phyloP scores from a whole-genome alignment of 2,329 filamentous ascomycete genomes.

The Sarocladiaceae sp. region DNA sequence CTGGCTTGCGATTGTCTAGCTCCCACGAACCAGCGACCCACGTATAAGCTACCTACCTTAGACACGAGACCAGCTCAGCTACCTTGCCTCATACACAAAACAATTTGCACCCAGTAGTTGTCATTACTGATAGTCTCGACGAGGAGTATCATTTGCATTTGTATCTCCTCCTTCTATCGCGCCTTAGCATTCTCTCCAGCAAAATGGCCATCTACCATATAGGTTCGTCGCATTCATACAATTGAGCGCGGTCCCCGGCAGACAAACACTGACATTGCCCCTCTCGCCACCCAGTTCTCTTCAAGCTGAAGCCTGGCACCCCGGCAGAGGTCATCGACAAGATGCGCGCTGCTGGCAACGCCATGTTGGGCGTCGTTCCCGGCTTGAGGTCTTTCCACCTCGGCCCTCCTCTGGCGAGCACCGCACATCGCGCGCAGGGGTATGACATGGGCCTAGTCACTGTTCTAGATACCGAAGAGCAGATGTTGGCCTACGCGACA shows the following conservation, averaged over 20 bases:
- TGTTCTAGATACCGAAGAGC: slow-evolving; percentile 15
- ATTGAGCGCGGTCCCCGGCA: too few species aligned
- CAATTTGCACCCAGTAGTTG: too few species aligned
- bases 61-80: too few species aligned
- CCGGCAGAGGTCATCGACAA: not conserved
- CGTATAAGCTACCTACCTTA: too few species aligned
- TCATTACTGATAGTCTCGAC: too few species aligned
- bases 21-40: too few species aligned
- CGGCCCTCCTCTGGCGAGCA: slow-evolving; percentile 13
- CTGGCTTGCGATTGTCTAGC: too few species aligned
- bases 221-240: not conserved
- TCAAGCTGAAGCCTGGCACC: slow-evolving; percentile 13
- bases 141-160: too few species aligned
- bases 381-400: slow-evolving; percentile 3
- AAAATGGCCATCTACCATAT: slow-evolving; percentile 13
- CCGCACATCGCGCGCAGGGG: slow-evolving; percentile 12
- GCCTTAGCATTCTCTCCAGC: too few species aligned
- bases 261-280: too few species aligned
- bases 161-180: too few species aligned
- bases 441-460: slow-evolving; percentile 15
- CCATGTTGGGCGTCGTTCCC: slow-evolving; percentile 1
- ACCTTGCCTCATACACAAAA: too few species aligned
- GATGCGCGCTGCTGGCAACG: not conserved
- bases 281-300: slow-evolving; percentile 8
- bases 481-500: slow-evolving; percentile 13